Evolutionary conservation across 2,329 filamentous ascomycete species (phyloP).

Genomic region (Colletotrichum endophyticum): DNA sequence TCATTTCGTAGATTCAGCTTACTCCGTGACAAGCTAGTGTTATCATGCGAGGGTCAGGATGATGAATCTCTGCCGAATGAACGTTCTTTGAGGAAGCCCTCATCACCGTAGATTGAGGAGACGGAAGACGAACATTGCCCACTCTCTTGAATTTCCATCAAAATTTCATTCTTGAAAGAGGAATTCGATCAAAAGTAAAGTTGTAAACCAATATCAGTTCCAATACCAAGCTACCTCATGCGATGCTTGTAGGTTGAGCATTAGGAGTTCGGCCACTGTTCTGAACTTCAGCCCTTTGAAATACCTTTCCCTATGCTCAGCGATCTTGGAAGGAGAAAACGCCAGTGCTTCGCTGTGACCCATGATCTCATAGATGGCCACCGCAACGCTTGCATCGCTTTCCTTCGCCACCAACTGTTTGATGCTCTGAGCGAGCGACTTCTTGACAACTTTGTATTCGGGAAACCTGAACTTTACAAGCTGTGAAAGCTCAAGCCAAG

Average conservation of each 20-base stretch:
- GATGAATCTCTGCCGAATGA: too few relatives aligned
- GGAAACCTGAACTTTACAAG: not conserved
- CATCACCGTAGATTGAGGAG: too few relatives aligned
- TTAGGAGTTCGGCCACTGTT: accelerated
- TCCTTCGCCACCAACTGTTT: not conserved
- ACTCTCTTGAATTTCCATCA: too few relatives aligned
- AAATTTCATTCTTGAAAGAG: accelerated
- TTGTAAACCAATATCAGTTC: accelerated
- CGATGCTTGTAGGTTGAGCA: accelerated
- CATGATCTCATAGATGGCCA: not conserved
- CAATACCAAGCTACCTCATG: not conserved
- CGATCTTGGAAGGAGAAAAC: accelerated
- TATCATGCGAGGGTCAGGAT: too few relatives aligned
- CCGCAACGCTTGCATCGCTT: not conserved
- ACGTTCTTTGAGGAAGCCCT: too few relatives aligned
- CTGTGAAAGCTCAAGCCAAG: not conserved
- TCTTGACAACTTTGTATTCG: not conserved
- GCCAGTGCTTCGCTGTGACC: not conserved
- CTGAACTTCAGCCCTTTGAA: not conserved
- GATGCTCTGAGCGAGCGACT: not conserved
- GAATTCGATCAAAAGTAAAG: too few relatives aligned
- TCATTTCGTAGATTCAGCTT: too few relatives aligned
- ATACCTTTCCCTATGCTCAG: not conserved
- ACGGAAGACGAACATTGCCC: too few relatives aligned
- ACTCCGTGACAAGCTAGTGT: too few relatives aligned